A percentile compares a stretch with the other conserved stretches of the same genome.
Evolutionary conservation across 2,329 filamentous ascomycete species (phyloP).

Genomic region (Clarireedia hainanense): DNA sequence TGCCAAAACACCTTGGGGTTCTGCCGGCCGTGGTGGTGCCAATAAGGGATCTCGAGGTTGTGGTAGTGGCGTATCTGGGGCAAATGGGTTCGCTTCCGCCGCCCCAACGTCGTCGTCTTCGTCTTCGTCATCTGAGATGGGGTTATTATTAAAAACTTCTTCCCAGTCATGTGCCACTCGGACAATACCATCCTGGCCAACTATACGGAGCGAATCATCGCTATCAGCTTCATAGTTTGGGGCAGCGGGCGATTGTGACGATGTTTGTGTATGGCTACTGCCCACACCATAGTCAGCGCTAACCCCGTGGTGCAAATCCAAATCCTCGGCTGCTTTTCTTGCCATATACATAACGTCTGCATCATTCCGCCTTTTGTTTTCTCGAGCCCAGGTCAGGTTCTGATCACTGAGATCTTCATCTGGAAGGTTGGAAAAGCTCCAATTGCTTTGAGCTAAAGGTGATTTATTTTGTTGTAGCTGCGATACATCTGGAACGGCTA

Average conservation of each 20-base stretch:
- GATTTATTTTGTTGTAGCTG: slow-evolving; percentile 37
- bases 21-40: slow-evolving; percentile 9
- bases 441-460: slow-evolving; percentile 52
- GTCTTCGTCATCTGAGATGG: slow-evolving; percentile 17
- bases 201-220: slow-evolving; percentile 12
- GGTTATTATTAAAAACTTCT: slow-evolving; percentile 20
- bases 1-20: slow-evolving; percentile 34
- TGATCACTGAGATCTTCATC: slow-evolving; percentile 6
- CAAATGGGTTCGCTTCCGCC: slow-evolving; percentile 13
- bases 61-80: slow-evolving; percentile 14
- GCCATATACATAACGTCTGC: background rate
- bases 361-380: background rate
- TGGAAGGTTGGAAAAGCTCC: slow-evolving; percentile 45
- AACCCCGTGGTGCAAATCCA: background rate
- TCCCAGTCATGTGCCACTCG: slow-evolving; percentile 14
- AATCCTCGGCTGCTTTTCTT: background rate
- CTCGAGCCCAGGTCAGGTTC: background rate
- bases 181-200: slow-evolving; percentile 16
- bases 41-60: slow-evolving; percentile 12
- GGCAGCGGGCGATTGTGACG: too few species aligned
- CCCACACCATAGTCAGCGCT: background rate
- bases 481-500: slow-evolving; percentile 51
- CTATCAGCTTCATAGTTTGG: background rate
- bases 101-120: slow-evolving; percentile 8
- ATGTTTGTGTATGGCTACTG: background rate